These are phyloP conservation scores for Globisporangium alternatum DNA, from an alignment of 352 stramenopile species.

Conservation along the genomic window DNA sequence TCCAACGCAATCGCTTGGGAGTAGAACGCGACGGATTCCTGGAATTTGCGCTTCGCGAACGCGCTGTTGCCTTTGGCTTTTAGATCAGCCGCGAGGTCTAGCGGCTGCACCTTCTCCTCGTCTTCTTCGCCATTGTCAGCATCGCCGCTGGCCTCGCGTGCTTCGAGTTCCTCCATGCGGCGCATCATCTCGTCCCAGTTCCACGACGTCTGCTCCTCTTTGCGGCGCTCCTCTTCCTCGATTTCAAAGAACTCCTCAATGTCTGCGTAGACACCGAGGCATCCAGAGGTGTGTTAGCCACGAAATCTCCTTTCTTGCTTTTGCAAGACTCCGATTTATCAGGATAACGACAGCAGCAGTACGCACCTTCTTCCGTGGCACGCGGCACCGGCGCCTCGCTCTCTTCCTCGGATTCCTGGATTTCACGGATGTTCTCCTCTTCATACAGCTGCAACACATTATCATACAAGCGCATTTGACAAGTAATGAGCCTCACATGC, in stretches of 20 bases:
- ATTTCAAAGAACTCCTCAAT: conserved; percentile 83
- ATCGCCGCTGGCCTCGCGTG: conserved; percentile 46
- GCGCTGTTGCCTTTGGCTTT: conserved; percentile 80
- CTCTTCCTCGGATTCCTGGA: conserved; percentile 79
- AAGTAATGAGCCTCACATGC: neutral
- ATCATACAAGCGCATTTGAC: neutral
- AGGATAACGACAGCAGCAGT: neutral
- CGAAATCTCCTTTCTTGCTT: neutral
- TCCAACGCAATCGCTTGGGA: conserved; percentile 83
- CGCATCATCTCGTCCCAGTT: conserved; percentile 87
- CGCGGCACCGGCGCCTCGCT: conserved; percentile 46
- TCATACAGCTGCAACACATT: conserved; percentile 55
- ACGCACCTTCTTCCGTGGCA: conserved; percentile 60
- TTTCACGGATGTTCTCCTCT: conserved; percentile 82
- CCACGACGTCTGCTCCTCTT: conserved; percentile 57
- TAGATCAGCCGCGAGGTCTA: conserved; percentile 28
- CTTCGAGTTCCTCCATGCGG: conserved; percentile 81
- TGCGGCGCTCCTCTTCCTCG: conserved; percentile 67
- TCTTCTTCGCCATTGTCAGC: conserved; percentile 24
- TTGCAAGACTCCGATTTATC: neutral
- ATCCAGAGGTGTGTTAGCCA: neutral
- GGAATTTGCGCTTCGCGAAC: conserved; percentile 75
- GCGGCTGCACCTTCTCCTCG: conserved; percentile 24
- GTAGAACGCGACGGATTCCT: conserved; percentile 80
- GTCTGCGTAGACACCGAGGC: conserved; percentile 29